These are phyloP conservation scores for Camellia japonica DNA, from an alignment of 148 eudicot genomes.

Conservation along the genomic window DNA sequence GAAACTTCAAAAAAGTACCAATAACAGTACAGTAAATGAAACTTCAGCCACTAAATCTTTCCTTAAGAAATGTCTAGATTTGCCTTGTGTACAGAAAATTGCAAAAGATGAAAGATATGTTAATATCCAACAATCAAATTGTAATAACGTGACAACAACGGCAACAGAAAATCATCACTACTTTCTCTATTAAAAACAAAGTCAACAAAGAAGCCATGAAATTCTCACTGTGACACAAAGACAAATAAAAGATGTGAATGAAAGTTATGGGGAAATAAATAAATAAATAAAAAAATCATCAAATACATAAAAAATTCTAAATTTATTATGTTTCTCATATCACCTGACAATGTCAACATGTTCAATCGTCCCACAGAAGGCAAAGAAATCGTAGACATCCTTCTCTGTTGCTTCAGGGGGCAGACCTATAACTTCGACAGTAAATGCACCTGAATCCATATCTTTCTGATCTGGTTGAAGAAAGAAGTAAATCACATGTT, in stretches of 20 bases:
- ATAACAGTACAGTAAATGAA: too few relatives aligned
- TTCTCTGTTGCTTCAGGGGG: slow-evolving; percentile 37
- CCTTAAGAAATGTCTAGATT: too few relatives aligned
- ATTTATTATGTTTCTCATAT: neutral
- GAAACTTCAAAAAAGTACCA: too few relatives aligned
- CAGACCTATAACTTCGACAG: slow-evolving; percentile 35
- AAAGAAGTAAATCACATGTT: neutral
- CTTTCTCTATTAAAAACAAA: too few relatives aligned
- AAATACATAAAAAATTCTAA: neutral
- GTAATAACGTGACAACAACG: too few relatives aligned
- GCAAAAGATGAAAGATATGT: too few relatives aligned
- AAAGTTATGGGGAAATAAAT: neutral
- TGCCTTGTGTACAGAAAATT: too few relatives aligned
- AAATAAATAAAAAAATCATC: neutral
- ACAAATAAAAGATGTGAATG: neutral
- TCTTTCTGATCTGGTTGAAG: slow-evolving; percentile 1
- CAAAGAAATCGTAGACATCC: slow-evolving; percentile 39
- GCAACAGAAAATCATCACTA: too few relatives aligned
- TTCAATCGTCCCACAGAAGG: slow-evolving; percentile 40
- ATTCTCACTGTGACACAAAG: neutral
- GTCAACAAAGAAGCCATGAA: too few relatives aligned
- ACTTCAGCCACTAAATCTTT: too few relatives aligned
- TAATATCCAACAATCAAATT: too few relatives aligned
- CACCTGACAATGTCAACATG: slow-evolving; percentile 43
- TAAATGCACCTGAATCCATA: slow-evolving; percentile 35